Evolutionary conservation across 495 filamentous ascomycete genomes (phyloP).

Genomic region (Letharia lupina): DNA sequence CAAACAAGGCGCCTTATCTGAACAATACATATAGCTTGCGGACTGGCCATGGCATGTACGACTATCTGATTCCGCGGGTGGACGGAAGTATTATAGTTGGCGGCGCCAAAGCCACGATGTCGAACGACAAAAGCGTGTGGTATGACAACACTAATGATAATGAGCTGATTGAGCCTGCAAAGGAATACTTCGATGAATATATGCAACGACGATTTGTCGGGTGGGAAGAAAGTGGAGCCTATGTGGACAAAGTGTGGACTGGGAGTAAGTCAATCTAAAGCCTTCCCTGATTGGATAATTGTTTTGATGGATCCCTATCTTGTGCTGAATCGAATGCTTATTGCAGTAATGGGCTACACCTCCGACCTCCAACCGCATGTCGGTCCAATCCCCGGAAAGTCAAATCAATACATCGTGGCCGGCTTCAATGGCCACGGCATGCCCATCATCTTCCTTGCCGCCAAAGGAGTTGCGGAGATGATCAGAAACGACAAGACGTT

Average conservation of each 20-base stretch:
- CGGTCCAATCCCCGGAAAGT: neutral
- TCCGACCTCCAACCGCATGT: neutral
- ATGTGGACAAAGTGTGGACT: slow-evolving; percentile 1
- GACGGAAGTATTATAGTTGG: neutral
- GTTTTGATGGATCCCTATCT: too few relatives aligned
- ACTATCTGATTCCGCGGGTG: neutral
- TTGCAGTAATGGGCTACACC: neutral
- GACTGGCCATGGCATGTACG: neutral
- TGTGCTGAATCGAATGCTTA: neutral
- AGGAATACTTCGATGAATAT: neutral
- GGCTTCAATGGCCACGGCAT: slow-evolving; percentile 2
- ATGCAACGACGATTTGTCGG: neutral
- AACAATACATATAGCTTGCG: neutral
- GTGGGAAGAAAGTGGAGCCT: slow-evolving; percentile 2
- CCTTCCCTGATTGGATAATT: too few relatives aligned
- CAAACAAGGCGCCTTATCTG: neutral
- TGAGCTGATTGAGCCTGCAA: neutral
- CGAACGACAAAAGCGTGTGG: neutral
- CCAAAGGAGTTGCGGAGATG: neutral
- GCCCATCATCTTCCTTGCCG: neutral
- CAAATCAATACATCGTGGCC: neutral
- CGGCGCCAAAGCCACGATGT: neutral
- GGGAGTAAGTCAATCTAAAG: neutral
- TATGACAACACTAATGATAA: neutral
- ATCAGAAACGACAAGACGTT: neutral